Evolutionary conservation across 352 stramenopile genomes (phyloP).

Genomic region (Pythium coloratum): DNA sequence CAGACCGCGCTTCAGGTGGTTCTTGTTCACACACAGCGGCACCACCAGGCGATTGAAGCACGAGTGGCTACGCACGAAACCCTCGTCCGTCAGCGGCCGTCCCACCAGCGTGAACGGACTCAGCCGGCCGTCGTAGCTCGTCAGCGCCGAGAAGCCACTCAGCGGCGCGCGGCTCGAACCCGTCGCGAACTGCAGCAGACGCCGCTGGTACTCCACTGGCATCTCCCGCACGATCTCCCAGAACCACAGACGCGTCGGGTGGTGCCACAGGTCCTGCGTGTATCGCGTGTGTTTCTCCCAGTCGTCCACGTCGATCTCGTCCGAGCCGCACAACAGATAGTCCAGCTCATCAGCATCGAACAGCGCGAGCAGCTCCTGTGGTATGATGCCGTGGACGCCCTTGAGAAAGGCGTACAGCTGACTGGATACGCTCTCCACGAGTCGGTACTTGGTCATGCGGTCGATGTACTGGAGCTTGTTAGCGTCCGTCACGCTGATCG

Average conservation of each 20-base stretch:
- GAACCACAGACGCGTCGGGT: conserved; percentile 13
- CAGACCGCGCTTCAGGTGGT: conserved; percentile 53
- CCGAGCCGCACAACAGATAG: conserved; percentile 89
- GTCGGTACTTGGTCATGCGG: conserved; percentile 81
- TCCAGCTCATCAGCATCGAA: conserved; percentile 94
- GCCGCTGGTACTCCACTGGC: conserved; percentile 18
- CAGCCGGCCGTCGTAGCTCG: conserved; percentile 27
- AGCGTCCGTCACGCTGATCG: conserved; percentile 89
- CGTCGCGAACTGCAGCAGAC: conserved; percentile 41
- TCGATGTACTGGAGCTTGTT: conserved; percentile 94
- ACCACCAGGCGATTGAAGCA: conserved; percentile 17
- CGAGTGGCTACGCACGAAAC: conserved; percentile 13
- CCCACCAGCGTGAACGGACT: conserved; percentile 28
- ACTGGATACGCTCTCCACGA: conserved; percentile 76
- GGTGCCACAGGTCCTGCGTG: conserved; percentile 8
- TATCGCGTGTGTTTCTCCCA: conserved; percentile 78
- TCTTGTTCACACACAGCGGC: conserved; percentile 72
- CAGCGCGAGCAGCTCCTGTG: conserved; percentile 81
- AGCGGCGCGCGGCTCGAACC: conserved; percentile 32
- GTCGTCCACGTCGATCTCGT: no score
- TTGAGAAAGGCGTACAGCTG: conserved; percentile 72
- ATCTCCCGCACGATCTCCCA: conserved; percentile 56
- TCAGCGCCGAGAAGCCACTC: conserved; percentile 25
- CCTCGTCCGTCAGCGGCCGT: neutral
- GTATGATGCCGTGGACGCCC: conserved; percentile 92